These are phyloP conservation scores for Xylariales sp. DNA, from an alignment of 2,329 filamentous ascomycete genomes.

Conservation along the genomic window DNA sequence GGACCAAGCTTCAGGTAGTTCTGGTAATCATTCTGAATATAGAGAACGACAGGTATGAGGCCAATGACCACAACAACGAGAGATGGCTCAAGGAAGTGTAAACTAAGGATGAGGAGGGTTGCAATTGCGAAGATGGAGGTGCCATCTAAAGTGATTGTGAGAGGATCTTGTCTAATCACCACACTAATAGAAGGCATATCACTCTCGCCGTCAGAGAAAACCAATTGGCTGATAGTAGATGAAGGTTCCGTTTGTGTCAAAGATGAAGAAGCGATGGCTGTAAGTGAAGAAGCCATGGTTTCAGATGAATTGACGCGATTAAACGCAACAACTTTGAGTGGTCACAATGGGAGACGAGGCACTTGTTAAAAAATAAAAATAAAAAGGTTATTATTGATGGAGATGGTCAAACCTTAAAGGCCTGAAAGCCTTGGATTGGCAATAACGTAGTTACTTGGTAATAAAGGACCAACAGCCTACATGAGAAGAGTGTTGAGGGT, in stretches of 20 bases:
- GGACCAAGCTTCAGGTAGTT: constrained; percentile 75
- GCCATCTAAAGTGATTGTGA: constrained; percentile 50
- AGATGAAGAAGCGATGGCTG: constrained; percentile 17
- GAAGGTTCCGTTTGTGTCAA: constrained; percentile 18
- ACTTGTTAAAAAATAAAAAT: too few species aligned
- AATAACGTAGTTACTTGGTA: too few species aligned
- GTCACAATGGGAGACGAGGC: too few species aligned
- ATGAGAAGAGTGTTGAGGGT: too few species aligned
- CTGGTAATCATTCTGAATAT: constrained; percentile 66
- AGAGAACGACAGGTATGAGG: constrained; percentile 41
- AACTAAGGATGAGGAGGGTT: constrained; percentile 42
- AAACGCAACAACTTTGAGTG: too few species aligned
- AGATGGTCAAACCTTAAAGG: too few species aligned
- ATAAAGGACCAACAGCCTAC: too few species aligned
- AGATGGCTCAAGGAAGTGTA: constrained; percentile 46
- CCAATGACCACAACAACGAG: constrained; percentile 45
- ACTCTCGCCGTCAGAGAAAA: constrained; percentile 12
- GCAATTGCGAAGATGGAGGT: constrained; percentile 40
- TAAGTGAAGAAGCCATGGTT: background rate
- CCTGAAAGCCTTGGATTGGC: too few species aligned
- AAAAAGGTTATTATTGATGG: too few species aligned
- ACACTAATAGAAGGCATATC: constrained; percentile 30
- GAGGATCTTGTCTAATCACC: constrained; percentile 43
- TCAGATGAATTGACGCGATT: too few species aligned
- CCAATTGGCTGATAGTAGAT: constrained; percentile 14